These are phyloP conservation scores for Lentinula boryana DNA, from an alignment of 768 basidiomycete species.

Conservation along the genomic window DNA sequence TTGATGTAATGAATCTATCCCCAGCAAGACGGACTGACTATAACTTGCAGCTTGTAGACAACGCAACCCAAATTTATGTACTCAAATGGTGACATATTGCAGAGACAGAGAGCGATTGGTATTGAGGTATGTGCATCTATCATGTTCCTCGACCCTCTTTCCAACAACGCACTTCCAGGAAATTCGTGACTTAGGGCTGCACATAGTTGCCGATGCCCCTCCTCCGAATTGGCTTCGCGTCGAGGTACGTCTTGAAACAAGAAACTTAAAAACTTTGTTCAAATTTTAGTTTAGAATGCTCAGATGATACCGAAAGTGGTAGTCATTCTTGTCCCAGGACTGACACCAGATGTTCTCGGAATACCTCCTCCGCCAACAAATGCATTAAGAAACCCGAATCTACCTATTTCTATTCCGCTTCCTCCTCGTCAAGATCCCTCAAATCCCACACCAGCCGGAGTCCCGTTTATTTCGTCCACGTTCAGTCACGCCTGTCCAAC, in stretches of 20 bases:
- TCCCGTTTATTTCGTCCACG: constrained; percentile 63
- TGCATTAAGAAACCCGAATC: constrained; percentile 50
- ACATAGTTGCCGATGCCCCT: constrained; percentile 77
- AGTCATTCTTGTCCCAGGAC: constrained; percentile 76
- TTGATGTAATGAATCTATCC: constrained; percentile 45
- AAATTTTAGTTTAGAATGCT: constrained; percentile 47
- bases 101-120: constrained; percentile 68
- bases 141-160: neutral
- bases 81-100: constrained; percentile 67
- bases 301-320: constrained; percentile 74
- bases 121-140: constrained; percentile 58
- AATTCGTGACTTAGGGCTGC: constrained; percentile 79
- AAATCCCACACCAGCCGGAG: neutral
- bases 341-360: constrained; percentile 68
- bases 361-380: constrained; percentile 69
- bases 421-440: constrained; percentile 10
- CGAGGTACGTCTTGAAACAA: constrained; percentile 40
- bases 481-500: constrained; percentile 95
- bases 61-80: constrained; percentile 79
- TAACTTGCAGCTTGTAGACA: constrained; percentile 25
- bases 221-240: constrained; percentile 83
- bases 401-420: constrained; percentile 45
- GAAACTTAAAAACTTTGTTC: neutral
- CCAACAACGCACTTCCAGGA: constrained; percentile 45
- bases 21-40: constrained; percentile 2